Evolutionary conservation across 2,329 filamentous ascomycete species (phyloP), one percentile per base, ranked within the genome.

Genomic region (Xylariaceae sp.): DNA sequence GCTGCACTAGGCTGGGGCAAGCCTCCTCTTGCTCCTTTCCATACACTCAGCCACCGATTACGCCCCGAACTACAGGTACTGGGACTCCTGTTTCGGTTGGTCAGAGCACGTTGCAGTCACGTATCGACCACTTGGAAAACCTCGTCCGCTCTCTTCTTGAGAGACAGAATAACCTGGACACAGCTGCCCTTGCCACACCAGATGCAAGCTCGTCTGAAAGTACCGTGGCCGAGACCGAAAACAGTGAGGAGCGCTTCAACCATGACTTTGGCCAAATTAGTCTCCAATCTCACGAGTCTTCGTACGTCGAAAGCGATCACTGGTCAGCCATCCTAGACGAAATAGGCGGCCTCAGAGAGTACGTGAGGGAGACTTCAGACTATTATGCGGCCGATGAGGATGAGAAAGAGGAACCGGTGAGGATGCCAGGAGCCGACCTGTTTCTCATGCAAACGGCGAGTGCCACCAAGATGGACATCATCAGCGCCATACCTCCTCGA

Each of bases 281-380:
- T 45, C 2, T 39, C 44, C 1, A 44, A 40, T 19, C n/a, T n/a
- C n/a, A n/a, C n/a, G n/a, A n/a, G n/a, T n/a, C n/a, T n/a, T n/a
- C n/a, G n/a, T 67, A 66, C 21, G 56, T 63, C 9, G 44, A 51
- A 14, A 46, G 55, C 15, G 50, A 47, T 6, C 63, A 66, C 34
- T 66, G 63, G 61, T 51, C 56, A 6, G 57, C 62, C 11, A 50
- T 66, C 2, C 45, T 65, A 3, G 58, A 65, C 21, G 49, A 52
- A 19, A 64, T 66, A 16, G 49, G 60, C 2, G 60, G 64, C 5
- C 44, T 66, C 3, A 61, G 53, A 31, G 50, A 59, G 2, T 52
- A 59, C 9, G 47, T 61, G 7, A 51, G 55, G 1, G 41, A 47
- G 4, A 52, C 59, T 9, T 44, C 55, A 9, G 37, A 54, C 22